A percentile compares a stretch with the other conserved stretches of the same genome.
Evolutionary conservation across 495 filamentous ascomycete species (phyloP).

Genomic region (Chaetomium cochliodes): DNA sequence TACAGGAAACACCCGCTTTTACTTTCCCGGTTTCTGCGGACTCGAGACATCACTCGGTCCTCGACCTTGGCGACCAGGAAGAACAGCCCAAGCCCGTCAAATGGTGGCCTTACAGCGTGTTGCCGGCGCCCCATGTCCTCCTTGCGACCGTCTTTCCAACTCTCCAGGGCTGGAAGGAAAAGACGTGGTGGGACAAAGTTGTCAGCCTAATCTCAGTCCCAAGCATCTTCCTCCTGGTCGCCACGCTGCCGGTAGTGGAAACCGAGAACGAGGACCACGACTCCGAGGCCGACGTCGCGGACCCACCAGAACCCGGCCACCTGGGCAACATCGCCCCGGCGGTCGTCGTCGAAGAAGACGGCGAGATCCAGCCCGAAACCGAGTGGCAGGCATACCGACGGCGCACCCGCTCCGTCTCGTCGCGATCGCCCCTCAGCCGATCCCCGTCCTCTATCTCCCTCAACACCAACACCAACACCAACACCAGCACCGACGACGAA

Average conservation of each 20-base stretch:
- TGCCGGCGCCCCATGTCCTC: constrained; percentile 69
- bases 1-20: constrained; percentile 40
- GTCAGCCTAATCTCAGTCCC: constrained; percentile 79
- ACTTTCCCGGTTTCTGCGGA: constrained; percentile 35
- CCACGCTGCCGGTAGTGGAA: constrained; percentile 91
- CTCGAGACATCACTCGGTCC: constrained; percentile 26
- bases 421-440: constrained; percentile 15
- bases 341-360: constrained; percentile 32
- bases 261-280: constrained; percentile 50
- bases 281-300: constrained; percentile 42
- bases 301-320: constrained; percentile 22
- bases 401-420: constrained; percentile 38
- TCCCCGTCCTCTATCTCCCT: constrained; percentile 23
- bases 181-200: constrained; percentile 71
- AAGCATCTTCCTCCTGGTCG: constrained; percentile 84
- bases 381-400: constrained; percentile 57
- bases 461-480: not conserved
- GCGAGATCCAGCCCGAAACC: constrained; percentile 38
- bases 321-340: constrained; percentile 33
- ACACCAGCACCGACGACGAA: not conserved
- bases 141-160: constrained; percentile 83
- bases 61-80: constrained; percentile 49
- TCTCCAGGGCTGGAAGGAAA: constrained; percentile 72
- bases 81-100: constrained; percentile 43
- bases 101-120: constrained; percentile 75